phyloP scores from a whole-genome alignment of 805 yeast species.

The Starmerella stigmatis region DNA sequence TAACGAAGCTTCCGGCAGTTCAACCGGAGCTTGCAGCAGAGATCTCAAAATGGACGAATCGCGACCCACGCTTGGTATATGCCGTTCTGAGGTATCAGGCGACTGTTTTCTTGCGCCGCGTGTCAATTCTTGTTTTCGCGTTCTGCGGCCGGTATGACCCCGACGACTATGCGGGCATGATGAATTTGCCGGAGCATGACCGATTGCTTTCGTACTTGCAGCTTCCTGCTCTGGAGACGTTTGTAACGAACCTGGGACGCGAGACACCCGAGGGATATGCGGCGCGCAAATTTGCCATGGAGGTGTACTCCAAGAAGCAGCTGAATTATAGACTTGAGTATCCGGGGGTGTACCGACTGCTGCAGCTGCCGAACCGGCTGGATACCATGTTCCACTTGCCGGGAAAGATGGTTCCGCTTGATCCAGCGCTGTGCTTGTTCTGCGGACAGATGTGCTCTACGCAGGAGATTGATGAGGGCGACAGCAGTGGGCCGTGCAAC shows the following conservation, averaged over 20 bases:
- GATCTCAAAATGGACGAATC: conserved; percentile 10
- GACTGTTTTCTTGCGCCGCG: conserved; percentile 19
- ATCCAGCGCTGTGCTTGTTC: conserved; percentile 78
- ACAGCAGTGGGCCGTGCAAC: conserved; percentile 63
- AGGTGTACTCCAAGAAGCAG: conserved; percentile 1
- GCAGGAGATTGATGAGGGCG: conserved; percentile 40
- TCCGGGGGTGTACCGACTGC: conserved; percentile 54
- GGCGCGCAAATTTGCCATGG: not conserved
- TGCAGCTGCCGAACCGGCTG: conserved; percentile 54
- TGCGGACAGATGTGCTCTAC: conserved; percentile 62
- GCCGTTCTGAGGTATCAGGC: conserved; percentile 16
- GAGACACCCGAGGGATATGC: conserved; percentile 16
- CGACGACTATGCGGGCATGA: conserved; percentile 22
- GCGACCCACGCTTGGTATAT: conserved; percentile 14
- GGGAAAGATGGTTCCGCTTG: conserved; percentile 32
- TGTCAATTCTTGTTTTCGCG: conserved; percentile 19
- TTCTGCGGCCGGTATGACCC: conserved; percentile 24
- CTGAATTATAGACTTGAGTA: conserved; percentile 37
- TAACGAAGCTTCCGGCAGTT: not conserved
- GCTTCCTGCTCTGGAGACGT: conserved; percentile 22
- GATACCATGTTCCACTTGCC: conserved; percentile 52
- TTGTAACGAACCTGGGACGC: conserved; percentile 13
- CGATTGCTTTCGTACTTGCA: conserved; percentile 20
- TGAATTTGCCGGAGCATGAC: conserved; percentile 23
- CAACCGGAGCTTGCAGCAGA: conserved; percentile 2